Conservation (phyloP, 352 stramenopile species). For the Saprolegnia parasitica region DNA sequence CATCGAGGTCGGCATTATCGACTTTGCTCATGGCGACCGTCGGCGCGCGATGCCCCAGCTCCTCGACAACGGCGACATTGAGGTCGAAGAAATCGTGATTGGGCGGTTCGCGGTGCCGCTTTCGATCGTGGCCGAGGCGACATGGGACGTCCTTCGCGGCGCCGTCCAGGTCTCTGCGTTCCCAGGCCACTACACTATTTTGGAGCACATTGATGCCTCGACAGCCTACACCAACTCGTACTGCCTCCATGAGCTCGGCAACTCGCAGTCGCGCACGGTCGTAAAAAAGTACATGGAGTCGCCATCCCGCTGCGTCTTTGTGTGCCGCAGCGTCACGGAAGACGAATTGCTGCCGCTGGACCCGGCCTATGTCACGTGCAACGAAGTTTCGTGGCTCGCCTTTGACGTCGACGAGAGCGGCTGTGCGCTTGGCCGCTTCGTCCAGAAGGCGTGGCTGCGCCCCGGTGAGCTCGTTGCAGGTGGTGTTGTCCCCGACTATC, state of each 20-base stretch:
- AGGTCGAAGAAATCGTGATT: background rate
- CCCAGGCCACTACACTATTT: background rate
- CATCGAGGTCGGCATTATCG: slow-evolving; percentile 12
- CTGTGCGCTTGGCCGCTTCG: background rate
- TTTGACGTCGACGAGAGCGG: slow-evolving; percentile 3
- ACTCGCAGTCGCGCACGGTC: slow-evolving; percentile 1
- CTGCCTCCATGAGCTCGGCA: background rate
- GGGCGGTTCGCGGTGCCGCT: background rate
- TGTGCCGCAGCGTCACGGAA: background rate
- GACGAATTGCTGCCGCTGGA: slow-evolving; percentile 1
- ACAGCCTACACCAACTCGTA: background rate
- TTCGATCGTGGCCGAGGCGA: background rate
- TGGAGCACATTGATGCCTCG: background rate
- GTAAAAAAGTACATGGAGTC: slow-evolving; percentile 11
- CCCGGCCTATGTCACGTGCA: slow-evolving; percentile 1
- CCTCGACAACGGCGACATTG: background rate
- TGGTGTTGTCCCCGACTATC: background rate
- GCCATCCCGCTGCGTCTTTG: background rate
- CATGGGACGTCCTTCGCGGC: background rate
- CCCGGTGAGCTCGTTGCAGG: background rate
- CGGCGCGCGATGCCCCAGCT: background rate
- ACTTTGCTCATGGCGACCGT: background rate
- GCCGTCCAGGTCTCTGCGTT: background rate
- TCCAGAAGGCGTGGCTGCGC: background rate
- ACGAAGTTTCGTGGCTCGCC: slow-evolving; percentile 7